Conservation (phyloP, 169 alveolate genomes). For the Cryptosporidium muris region DNA sequence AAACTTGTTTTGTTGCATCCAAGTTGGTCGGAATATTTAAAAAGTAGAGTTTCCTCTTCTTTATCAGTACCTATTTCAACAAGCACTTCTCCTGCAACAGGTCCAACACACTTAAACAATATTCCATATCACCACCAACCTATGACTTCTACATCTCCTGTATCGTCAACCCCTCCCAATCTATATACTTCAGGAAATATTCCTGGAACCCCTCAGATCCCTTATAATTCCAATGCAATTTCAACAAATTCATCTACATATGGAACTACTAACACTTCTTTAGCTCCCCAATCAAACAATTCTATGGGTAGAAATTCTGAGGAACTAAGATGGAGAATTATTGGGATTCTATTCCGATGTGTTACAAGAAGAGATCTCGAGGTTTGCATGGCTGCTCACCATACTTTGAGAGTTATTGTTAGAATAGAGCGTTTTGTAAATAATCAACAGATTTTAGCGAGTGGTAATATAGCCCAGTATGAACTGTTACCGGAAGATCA, state of each 20-base stretch:
- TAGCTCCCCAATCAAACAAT: constrained; percentile 4
- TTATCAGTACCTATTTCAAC: constrained; percentile 28
- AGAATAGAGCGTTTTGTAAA: constrained; percentile 38
- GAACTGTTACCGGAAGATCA: constrained; percentile 69
- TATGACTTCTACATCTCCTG: background rate
- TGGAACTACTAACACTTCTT: constrained; percentile 1
- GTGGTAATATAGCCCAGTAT: constrained; percentile 26
- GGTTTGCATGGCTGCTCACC: constrained; percentile 68
- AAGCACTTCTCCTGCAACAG: constrained; percentile 22
- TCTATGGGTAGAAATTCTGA: background rate
- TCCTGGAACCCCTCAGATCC: background rate
- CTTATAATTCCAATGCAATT: constrained; percentile 15
- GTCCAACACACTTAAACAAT: constrained; percentile 16
- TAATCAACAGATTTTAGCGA: background rate
- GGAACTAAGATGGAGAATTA: constrained; percentile 63
- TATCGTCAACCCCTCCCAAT: background rate
- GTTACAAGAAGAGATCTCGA: constrained; percentile 66
- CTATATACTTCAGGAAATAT: background rate
- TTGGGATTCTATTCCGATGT: constrained; percentile 65
- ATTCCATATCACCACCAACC: constrained; percentile 4
- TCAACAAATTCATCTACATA: constrained; percentile 19
- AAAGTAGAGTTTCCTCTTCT: constrained; percentile 5
- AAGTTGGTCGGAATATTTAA: constrained; percentile 71
- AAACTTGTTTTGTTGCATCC: constrained; percentile 75
- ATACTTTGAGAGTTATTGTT: constrained; percentile 53